Conservation (phyloP, 75 land plant species). For the Selaginella moellendorffii region DNA sequence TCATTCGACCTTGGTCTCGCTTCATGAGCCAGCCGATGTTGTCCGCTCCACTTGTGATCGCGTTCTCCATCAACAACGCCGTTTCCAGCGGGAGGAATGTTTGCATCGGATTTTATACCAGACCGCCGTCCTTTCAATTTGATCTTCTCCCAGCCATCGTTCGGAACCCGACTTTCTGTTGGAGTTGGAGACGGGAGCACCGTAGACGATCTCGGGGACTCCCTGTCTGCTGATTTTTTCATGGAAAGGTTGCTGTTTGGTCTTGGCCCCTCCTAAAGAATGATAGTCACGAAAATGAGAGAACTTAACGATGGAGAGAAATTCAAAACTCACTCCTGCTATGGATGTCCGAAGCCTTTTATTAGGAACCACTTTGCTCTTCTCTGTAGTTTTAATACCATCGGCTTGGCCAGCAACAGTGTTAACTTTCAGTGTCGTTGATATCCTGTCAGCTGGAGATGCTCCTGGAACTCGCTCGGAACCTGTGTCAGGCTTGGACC, state of each 20-base stretch:
- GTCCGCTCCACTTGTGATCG: conserved; percentile 40
- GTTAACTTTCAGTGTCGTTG: too few relatives aligned
- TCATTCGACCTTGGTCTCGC: conserved; percentile 35
- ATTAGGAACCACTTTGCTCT: conserved; percentile 40
- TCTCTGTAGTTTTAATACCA: conserved; percentile 31
- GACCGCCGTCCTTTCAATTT: conserved; percentile 78
- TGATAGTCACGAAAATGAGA: neutral
- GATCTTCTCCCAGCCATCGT: conserved; percentile 61
- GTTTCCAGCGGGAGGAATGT: conserved; percentile 25
- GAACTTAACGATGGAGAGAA: too few relatives aligned
- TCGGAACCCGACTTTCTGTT: conserved; percentile 44
- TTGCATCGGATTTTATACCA: conserved; percentile 48
- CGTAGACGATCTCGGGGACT: conserved; percentile 31
- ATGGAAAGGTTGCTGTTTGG: neutral
- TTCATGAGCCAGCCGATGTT: conserved; percentile 35
- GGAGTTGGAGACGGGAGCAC: conserved; percentile 20
- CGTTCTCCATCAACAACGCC: conserved; percentile 43
- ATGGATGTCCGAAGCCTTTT: conserved; percentile 65
- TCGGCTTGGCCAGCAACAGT: neutral
- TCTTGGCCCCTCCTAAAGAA: neutral
- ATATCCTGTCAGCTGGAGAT: neutral
- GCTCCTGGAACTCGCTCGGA: conserved; percentile 16
- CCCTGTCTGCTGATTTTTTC: conserved; percentile 27
- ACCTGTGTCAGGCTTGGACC: conserved; percentile 26
- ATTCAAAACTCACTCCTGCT: conserved; percentile 45